Percentiles rank a stretch among this genome's conserved stretches.
These are phyloP conservation scores for Pachyrhizus erosus DNA, from an alignment of 306 rosid species.

Conservation along the genomic window DNA sequence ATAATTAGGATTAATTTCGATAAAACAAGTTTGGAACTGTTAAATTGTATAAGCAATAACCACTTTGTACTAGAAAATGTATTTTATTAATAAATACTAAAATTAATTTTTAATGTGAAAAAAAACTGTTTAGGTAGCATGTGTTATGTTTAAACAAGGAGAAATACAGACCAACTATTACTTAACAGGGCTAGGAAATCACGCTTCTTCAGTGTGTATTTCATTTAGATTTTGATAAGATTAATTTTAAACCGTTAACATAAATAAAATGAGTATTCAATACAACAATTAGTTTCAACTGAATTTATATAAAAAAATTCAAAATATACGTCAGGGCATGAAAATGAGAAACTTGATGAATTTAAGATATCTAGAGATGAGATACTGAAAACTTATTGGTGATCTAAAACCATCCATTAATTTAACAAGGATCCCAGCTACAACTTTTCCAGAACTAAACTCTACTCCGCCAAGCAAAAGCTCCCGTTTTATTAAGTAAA, in stretches of 20 bases:
- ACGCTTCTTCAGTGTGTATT: not conserved
- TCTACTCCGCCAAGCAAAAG: conserved; percentile 44
- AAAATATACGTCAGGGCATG: no score
- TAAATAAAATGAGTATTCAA: not conserved
- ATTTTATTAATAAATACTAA: no score
- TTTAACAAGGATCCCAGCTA: conserved; percentile 32
- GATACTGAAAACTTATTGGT: not conserved
- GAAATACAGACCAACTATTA: not conserved
- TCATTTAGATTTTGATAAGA: not conserved
- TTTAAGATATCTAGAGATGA: not conserved
- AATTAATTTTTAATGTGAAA: no score
- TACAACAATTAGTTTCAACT: not conserved
- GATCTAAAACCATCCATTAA: not conserved
- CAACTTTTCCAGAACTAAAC: conserved; percentile 44
- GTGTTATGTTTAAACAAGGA: no score
- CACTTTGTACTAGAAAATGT: no score
- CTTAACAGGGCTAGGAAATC: not conserved
- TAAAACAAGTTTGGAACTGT: no score
- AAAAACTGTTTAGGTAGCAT: no score
- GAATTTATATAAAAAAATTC: not conserved
- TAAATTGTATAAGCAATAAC: no score
- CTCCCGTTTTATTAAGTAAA: conserved; percentile 54
- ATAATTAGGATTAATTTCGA: no score
- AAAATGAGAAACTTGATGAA: no score
- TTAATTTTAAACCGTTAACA: not conserved